These are phyloP conservation scores for Schwanniomyces sp. DNA, from an alignment of 805 yeast species.

Conservation along the genomic window DNA sequence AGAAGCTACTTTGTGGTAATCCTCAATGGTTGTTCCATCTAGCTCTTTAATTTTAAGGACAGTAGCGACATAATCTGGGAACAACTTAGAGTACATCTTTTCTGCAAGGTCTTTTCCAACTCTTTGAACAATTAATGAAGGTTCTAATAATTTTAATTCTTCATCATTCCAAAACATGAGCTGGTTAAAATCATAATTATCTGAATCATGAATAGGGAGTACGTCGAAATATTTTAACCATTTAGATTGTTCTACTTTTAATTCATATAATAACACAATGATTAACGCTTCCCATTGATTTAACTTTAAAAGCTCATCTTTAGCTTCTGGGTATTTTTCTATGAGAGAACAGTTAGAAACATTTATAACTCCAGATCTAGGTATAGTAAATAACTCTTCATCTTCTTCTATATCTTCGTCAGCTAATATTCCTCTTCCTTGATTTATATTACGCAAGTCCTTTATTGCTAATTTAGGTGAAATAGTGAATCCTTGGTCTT, in stretches of 20 bases:
- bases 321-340: slow-evolving; percentile 25
- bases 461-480: slow-evolving; percentile 58
- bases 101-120: slow-evolving; percentile 71
- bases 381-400: slow-evolving; percentile 69
- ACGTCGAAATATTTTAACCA: slow-evolving; percentile 76
- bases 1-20: slow-evolving; percentile 73
- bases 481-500: slow-evolving; percentile 37
- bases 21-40: slow-evolving; percentile 42
- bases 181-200: slow-evolving; percentile 50
- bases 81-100: slow-evolving; percentile 51
- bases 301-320: slow-evolving; percentile 38
- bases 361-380: slow-evolving; percentile 57
- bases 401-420: slow-evolving; percentile 55
- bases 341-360: slow-evolving; percentile 55
- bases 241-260: slow-evolving; percentile 35
- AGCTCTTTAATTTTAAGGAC: slow-evolving; percentile 31
- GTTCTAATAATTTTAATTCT: slow-evolving; percentile 57
- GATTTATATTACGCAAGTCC: slow-evolving; percentile 57
- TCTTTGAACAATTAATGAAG: slow-evolving; percentile 69
- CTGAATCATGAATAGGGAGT: slow-evolving; percentile 50
- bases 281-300: slow-evolving; percentile 82
- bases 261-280: slow-evolving; percentile 63
- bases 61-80: slow-evolving; percentile 35
- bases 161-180: slow-evolving; percentile 78
- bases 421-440: slow-evolving; percentile 83